Conservation (phyloP, 208 protist genomes). For the Lotmaria passim region DNA sequence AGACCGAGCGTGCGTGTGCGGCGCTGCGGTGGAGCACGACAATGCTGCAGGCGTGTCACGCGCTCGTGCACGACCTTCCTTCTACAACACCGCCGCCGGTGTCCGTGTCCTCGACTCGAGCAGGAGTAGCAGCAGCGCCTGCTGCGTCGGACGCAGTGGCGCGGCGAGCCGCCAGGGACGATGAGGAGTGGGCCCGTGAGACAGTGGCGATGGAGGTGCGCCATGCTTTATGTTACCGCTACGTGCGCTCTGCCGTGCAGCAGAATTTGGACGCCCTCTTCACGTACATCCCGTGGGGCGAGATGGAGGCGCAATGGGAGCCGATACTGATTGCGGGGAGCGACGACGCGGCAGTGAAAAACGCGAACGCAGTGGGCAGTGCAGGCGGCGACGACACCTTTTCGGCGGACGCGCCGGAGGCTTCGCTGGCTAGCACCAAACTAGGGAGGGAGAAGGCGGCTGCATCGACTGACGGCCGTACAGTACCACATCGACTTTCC, state of each 20-base stretch:
- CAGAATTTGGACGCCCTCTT: conserved; percentile 77
- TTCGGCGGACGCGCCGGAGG: conserved; percentile 21
- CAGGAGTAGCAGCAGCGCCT: neutral
- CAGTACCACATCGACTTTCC: conserved; percentile 17
- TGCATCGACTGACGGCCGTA: neutral
- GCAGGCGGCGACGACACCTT: neutral
- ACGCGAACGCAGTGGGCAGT: neutral
- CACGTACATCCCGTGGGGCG: conserved; percentile 62
- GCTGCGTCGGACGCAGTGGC: neutral
- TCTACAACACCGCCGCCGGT: neutral
- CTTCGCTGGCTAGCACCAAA: conserved; percentile 34
- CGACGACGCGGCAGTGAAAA: neutral
- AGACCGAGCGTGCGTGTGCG: conserved; percentile 58
- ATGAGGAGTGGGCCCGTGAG: conserved; percentile 31
- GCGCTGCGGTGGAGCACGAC: conserved; percentile 69
- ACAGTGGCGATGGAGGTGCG: conserved; percentile 38
- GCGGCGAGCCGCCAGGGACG: neutral
- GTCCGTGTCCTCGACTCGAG: conserved; percentile 3
- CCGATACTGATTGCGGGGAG: conserved; percentile 24
- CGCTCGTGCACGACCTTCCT: conserved; percentile 39
- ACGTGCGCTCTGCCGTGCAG: conserved; percentile 67
- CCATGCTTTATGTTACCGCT: conserved; percentile 52
- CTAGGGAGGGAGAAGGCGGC: neutral
- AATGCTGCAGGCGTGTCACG: conserved; percentile 49
- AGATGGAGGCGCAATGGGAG: conserved; percentile 61